Percentiles rank a stretch among this genome's conserved stretches.
Conservation (phyloP, 495 filamentous ascomycete species). For the Bathelium albidoporum region DNA sequence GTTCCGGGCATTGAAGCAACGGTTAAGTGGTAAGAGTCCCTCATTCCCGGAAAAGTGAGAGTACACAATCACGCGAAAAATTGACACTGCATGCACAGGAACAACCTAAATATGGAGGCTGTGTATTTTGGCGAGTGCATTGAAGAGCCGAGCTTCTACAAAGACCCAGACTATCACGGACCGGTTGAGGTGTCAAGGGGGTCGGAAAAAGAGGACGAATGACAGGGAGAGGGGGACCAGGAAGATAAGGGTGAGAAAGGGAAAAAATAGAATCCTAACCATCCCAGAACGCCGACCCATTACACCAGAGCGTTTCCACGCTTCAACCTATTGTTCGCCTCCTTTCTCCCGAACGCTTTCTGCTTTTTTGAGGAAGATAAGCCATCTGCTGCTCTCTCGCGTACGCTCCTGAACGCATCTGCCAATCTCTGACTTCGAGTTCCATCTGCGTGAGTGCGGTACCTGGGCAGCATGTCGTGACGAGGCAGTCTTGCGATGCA, state of each 20-base stretch:
- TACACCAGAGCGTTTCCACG: neutral
- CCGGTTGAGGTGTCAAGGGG: neutral
- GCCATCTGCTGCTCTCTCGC: neutral
- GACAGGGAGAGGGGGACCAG: neutral
- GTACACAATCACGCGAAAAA: no score
- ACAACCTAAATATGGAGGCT: neutral
- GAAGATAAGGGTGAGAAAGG: neutral
- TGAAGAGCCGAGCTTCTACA: neutral
- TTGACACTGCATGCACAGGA: neutral
- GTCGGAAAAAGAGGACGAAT: neutral
- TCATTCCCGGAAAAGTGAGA: no score
- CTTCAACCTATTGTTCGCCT: neutral
- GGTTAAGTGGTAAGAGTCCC: neutral
- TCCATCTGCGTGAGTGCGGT: neutral
- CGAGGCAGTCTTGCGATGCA: neutral
- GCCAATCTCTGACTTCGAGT: neutral
- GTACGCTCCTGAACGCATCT: neutral
- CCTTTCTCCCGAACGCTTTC: neutral
- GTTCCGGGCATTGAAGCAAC: neutral
- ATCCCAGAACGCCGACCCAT: neutral
- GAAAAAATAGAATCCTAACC: neutral
- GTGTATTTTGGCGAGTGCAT: neutral
- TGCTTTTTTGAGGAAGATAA: neutral
- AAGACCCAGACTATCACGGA: neutral
- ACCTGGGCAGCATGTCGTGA: neutral